These are phyloP conservation scores for Entoloma clypeatum DNA, from an alignment of 1,284 basidiomycete species.

Conservation along the genomic window DNA sequence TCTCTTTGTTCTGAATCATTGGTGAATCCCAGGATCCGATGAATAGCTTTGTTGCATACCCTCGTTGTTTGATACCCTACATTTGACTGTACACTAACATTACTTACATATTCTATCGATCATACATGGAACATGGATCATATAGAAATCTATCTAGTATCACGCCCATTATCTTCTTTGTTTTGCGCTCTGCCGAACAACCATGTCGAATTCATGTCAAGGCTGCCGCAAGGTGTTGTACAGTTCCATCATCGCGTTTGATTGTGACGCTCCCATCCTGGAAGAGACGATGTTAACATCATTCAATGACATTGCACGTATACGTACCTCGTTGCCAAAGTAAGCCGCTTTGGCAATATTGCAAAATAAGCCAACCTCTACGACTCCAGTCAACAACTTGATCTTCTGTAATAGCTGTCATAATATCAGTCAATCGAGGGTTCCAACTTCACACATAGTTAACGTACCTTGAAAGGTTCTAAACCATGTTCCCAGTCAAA, in stretches of 20 bases:
- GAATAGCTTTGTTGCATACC: constrained; percentile 8
- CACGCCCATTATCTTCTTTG: no score
- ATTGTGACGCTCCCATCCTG: constrained; percentile 58
- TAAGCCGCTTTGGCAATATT: constrained; percentile 93
- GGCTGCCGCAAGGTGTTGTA: constrained; percentile 40
- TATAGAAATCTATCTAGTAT: no score
- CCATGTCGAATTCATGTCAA: no score
- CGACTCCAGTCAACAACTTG: constrained; percentile 93
- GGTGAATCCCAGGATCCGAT: constrained; percentile 11
- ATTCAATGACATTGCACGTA: constrained; percentile 2
- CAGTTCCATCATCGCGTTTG: constrained; percentile 43
- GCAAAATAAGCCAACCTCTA: constrained; percentile 96
- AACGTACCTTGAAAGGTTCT: constrained; percentile 64
- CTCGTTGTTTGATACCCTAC: constrained; percentile 11
- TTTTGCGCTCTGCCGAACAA: no score
- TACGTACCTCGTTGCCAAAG: constrained; percentile 85
- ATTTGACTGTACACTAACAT: background rate
- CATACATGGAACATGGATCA: no score
- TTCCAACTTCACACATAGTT: background rate
- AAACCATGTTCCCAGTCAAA: constrained; percentile 70
- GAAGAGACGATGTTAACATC: background rate
- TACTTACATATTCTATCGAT: background rate
- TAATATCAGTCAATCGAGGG: background rate
- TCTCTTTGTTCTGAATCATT: constrained; percentile 27
- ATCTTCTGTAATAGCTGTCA: constrained; percentile 37